These are phyloP conservation scores for Scleroderma citrinum DNA, from an alignment of 768 basidiomycete species.

Conservation along the genomic window DNA sequence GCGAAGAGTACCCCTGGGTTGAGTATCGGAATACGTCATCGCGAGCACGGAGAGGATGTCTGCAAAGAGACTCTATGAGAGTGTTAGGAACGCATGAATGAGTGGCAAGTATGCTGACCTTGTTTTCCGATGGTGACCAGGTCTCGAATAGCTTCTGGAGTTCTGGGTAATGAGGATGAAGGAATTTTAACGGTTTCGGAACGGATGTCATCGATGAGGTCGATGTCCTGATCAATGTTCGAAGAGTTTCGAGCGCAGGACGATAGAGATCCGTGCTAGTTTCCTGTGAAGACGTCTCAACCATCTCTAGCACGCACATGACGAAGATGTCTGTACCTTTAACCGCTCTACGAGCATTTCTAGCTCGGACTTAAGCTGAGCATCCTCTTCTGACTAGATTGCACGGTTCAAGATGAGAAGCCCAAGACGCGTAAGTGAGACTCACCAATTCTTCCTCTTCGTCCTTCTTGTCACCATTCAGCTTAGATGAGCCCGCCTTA, in stretches of 20 bases:
- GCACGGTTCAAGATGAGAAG: constrained; percentile 5
- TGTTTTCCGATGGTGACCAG: constrained; percentile 74
- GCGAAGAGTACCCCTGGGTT: constrained; percentile 90
- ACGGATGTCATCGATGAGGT: constrained; percentile 99
- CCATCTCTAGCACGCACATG: constrained; percentile 1
- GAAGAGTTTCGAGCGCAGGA: constrained; percentile 88
- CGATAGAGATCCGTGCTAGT: constrained; percentile 76
- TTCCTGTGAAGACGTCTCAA: constrained; percentile 54
- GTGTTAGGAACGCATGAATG: not conserved
- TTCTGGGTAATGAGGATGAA: constrained; percentile 88
- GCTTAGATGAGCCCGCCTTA: constrained; percentile 51
- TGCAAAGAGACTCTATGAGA: constrained; percentile 77
- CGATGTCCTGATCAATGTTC: constrained; percentile 90
- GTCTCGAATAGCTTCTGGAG: constrained; percentile 79
- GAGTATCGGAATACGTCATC: constrained; percentile 99
- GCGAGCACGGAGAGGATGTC: constrained; percentile 97
- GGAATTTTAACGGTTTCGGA: constrained; percentile 97
- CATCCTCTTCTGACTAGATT: constrained; percentile 87
- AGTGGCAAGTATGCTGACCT: constrained; percentile 37
- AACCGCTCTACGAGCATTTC: constrained; percentile 96
- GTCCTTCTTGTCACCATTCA: constrained; percentile 46
- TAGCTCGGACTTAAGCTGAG: constrained; percentile 86
- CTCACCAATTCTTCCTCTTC: constrained; percentile 75
- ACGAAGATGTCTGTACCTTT: constrained; percentile 50
- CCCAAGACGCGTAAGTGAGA: constrained; percentile 17